Base-by-base conservation (phyloP, 164 flowering plant genomes). In the Umbilicus rupestris region DNA sequence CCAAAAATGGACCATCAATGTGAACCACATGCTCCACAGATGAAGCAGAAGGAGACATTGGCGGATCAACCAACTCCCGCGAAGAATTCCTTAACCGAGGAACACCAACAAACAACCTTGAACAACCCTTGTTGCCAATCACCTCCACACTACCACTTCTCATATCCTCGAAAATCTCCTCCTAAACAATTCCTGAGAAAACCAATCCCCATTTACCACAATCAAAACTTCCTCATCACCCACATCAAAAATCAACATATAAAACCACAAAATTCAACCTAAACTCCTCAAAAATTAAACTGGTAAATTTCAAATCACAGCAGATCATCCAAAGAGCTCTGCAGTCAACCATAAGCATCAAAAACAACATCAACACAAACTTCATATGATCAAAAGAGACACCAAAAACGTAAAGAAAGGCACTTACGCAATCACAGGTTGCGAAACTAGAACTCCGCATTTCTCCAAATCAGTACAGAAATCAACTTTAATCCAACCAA, bases 1-100 rank as follows among this genome's bases (percentile, higher is more conserved):
- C 92, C 20, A 85, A 71, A 68, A 93, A 90, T 0, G 98, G 98
- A 24, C 80, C 84, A 37, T 60, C 30, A 2, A 74, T 63, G 65
- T 68, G 76, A 63, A 39, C 70, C 4, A n/a, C n/a, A 14, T 60
- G 49, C 65, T 64, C 75, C 14, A 80, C 76, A 15, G 63, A 70
- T 49, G 50, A 33, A 35, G 87, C 62, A 8, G 78, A 69, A 12
- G 81, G 73, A 64, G 82, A 75, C n/a, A 79, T 78, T 20, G 79
- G 73, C 76, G 74, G 72, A 1, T 81, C 76, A 59, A 73, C 82
- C 44, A 22, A 39, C n/a, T 67, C 55, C 7, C 78, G 68, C 31
- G 71, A 80, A 45, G 70, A 39, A 47, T 71, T 70, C 63, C 81
- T 77, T 12, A 73, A 62, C 15, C 77, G 60, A 7, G 83, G 72